Percentiles rank a stretch among this genome's conserved stretches.
These are phyloP conservation scores for Cyclospora cayetanensis DNA, from an alignment of 169 alveolate genomes.

Conservation along the genomic window DNA sequence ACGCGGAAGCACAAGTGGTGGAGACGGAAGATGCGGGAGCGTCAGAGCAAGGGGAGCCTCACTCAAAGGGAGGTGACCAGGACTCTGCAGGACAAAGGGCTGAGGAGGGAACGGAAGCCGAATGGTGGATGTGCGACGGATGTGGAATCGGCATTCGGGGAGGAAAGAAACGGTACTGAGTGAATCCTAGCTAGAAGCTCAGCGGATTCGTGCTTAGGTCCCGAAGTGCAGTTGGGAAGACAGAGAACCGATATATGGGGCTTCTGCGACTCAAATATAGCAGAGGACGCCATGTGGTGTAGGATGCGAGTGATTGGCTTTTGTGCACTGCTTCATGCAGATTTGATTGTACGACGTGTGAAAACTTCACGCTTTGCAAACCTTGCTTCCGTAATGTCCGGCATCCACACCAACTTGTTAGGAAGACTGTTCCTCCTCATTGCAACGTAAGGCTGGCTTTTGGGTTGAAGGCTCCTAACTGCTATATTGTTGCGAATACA, in stretches of 20 bases:
- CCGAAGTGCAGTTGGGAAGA: too few relatives aligned
- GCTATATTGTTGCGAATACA: background rate
- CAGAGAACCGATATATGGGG: too few relatives aligned
- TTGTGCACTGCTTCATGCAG: constrained; percentile 72
- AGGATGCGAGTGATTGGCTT: too few relatives aligned
- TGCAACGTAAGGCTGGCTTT: constrained; percentile 38
- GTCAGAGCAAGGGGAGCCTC: background rate
- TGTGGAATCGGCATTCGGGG: constrained; percentile 86
- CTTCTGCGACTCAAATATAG: too few relatives aligned
- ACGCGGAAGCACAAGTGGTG: background rate
- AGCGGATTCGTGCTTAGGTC: too few relatives aligned
- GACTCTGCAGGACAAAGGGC: background rate
- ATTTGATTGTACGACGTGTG: constrained; percentile 89
- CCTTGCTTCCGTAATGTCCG: constrained; percentile 79
- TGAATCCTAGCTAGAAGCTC: too few relatives aligned
- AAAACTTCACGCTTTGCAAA: constrained; percentile 88
- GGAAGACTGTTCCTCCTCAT: constrained; percentile 67
- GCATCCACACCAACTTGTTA: constrained; percentile 67
- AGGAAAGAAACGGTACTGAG: constrained; percentile 75
- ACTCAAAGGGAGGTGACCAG: background rate
- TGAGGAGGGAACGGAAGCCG: background rate
- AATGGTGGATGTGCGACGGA: constrained; percentile 90
- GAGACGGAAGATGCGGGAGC: background rate
- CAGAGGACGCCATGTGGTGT: too few relatives aligned
- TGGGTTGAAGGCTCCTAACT: background rate